These are phyloP conservation scores for Neospermospora avenae DNA, from an alignment of 2,329 filamentous ascomycete genomes.

Conservation along the genomic window DNA sequence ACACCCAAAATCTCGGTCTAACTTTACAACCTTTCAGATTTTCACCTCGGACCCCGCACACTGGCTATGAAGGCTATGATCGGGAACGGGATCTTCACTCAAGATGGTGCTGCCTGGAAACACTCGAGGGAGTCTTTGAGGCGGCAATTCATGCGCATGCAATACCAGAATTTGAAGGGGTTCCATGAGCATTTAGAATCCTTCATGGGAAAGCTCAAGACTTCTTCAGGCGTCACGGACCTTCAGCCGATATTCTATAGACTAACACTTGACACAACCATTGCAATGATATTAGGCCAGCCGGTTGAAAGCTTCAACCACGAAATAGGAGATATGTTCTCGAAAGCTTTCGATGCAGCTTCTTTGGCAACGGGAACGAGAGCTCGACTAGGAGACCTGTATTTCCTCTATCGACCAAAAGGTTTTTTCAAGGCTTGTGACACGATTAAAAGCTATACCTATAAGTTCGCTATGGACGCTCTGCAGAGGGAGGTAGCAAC, in stretches of 20 bases:
- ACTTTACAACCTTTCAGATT: slow-evolving; percentile 11
- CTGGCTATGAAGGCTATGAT: slow-evolving; percentile 22
- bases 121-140: slow-evolving; percentile 36
- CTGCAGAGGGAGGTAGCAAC: slow-evolving; percentile 15
- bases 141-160: slow-evolving; percentile 15
- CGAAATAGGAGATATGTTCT: slow-evolving; percentile 34
- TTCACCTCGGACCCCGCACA: slow-evolving; percentile 14
- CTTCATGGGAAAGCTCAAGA: slow-evolving; percentile 31
- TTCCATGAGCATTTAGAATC: slow-evolving; percentile 49
- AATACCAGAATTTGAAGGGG: slow-evolving; percentile 31
- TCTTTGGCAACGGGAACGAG: slow-evolving; percentile 34
- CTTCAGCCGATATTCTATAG: slow-evolving; percentile 56
- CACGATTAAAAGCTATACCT: slow-evolving; percentile 17
- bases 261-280: slow-evolving; percentile 54
- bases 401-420: slow-evolving; percentile 26
- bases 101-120: slow-evolving; percentile 38
- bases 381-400: slow-evolving; percentile 31
- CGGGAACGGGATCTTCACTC: slow-evolving; percentile 40
- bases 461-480: slow-evolving; percentile 28
- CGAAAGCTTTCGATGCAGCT: slow-evolving; percentile 37
- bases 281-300: slow-evolving; percentile 55
- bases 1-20: background rate
- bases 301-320: slow-evolving; percentile 40
- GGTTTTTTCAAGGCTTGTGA: slow-evolving; percentile 30
- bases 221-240: slow-evolving; percentile 42